Evolutionary conservation across 1,284 basidiomycete genomes (phyloP).

Genomic region (Phylloporus sp.): DNA sequence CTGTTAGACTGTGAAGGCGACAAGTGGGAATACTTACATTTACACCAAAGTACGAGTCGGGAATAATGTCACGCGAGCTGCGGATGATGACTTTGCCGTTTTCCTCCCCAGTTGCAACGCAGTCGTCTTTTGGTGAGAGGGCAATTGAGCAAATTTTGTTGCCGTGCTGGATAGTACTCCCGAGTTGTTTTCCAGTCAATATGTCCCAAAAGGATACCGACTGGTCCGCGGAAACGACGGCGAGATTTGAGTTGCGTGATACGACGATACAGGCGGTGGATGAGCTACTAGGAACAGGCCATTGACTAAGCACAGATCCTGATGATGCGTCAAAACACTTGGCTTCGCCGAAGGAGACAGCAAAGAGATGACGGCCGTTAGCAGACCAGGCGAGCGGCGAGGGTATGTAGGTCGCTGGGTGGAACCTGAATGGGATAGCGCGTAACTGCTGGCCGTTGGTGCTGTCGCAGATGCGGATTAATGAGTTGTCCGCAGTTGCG

Average conservation of each 20-base stretch:
- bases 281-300: background rate
- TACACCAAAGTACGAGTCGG: background rate
- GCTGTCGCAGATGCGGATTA: slow-evolving; percentile 2
- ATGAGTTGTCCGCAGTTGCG: slow-evolving; percentile 5
- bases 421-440: background rate
- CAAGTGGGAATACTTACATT: background rate
- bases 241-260: background rate
- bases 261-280: background rate
- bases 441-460: background rate
- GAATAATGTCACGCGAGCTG: background rate
- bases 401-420: background rate
- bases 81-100: background rate
- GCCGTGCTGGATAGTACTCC: background rate
- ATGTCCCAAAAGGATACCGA: slow-evolving; percentile 1
- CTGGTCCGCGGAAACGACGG: background rate
- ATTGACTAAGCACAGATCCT: background rate
- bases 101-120: background rate
- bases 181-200: background rate
- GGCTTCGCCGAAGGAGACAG: background rate
- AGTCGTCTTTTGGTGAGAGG: slow-evolving; percentile 1
- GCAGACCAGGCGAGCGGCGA: background rate
- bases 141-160: background rate
- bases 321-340: background rate
- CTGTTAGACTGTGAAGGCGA: background rate
- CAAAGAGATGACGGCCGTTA: background rate